Evolutionary conservation across 2,329 filamentous ascomycete species (phyloP).

Genomic region (Corynespora cassiicola): DNA sequence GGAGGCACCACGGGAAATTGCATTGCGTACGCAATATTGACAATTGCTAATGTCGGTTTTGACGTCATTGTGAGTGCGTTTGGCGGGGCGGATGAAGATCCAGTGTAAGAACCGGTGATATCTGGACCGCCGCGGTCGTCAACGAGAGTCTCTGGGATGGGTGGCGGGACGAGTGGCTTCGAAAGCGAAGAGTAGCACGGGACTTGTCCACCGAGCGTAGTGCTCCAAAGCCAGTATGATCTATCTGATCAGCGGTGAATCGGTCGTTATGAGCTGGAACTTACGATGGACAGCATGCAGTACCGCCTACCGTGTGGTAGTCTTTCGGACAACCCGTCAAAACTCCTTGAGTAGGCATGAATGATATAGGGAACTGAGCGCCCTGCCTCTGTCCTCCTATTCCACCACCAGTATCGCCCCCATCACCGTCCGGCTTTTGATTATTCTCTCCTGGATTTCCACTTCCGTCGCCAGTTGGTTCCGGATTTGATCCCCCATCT

Average conservation of each 20-base stretch:
- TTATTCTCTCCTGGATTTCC: no score
- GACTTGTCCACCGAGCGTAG: constrained; percentile 30
- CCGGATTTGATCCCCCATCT: constrained; percentile 5
- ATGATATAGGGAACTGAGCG: constrained; percentile 14
- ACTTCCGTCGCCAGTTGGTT: no score
- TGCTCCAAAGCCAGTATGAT: constrained; percentile 25
- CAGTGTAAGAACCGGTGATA: neutral
- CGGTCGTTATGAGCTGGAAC: neutral
- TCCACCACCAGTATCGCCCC: no score
- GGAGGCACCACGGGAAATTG: constrained; percentile 27
- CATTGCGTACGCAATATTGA: constrained; percentile 35
- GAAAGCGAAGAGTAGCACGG: constrained; percentile 33
- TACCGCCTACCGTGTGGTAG: constrained; percentile 24
- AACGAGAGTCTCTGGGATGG: constrained; percentile 19
- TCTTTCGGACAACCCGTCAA: constrained; percentile 28
- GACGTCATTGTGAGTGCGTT: constrained; percentile 12
- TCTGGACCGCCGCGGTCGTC: neutral
- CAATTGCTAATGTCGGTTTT: constrained; percentile 25
- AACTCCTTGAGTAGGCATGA: no score
- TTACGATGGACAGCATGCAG: constrained; percentile 29
- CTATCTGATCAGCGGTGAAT: constrained; percentile 8
- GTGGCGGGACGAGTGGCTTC: constrained; percentile 18
- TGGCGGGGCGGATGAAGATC: constrained; percentile 1
- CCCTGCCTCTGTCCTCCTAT: neutral
- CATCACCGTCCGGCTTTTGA: neutral